Percentiles rank a stretch among this genome's conserved stretches.
These are phyloP conservation scores for Trichoderma harzianum DNA, from an alignment of 2,329 filamentous ascomycete species.

Conservation along the genomic window DNA sequence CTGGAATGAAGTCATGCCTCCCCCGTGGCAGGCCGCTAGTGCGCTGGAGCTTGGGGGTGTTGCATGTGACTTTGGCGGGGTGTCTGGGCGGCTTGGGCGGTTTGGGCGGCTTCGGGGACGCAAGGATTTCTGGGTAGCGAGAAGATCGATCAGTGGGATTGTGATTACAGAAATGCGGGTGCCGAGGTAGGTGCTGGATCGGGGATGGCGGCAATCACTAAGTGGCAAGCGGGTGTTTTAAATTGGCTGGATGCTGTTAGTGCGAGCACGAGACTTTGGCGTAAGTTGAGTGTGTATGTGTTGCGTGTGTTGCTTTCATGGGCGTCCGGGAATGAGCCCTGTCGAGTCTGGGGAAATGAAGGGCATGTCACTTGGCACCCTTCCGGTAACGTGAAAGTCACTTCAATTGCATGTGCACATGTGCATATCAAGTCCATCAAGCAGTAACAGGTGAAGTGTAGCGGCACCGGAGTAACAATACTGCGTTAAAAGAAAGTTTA, in stretches of 20 bases:
- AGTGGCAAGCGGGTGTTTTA: not conserved
- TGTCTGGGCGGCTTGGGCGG: not conserved
- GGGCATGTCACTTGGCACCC: not conserved
- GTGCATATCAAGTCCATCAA: not conserved
- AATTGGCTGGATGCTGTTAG: not conserved
- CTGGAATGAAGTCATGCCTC: conserved; percentile 27
- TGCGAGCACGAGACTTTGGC: not conserved
- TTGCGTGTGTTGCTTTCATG: not conserved
- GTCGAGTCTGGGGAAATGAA: not conserved
- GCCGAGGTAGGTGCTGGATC: not conserved
- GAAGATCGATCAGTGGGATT: not conserved
- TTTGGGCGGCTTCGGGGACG: not conserved
- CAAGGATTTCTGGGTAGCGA: not conserved
- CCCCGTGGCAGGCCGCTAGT: not conserved
- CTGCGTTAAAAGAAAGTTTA: not conserved
- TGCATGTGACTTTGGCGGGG: conserved; percentile 29
- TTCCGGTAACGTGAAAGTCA: not conserved
- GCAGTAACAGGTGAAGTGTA: not conserved
- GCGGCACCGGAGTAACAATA: conserved; percentile 11
- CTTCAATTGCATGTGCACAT: not conserved
- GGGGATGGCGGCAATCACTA: not conserved
- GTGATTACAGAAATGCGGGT: not conserved
- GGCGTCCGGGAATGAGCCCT: not conserved
- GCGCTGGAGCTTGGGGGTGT: conserved; percentile 14
- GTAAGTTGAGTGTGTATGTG: no score